phyloP scores from a whole-genome alignment of 805 yeast species.

The Zygotorulaspora florentina region DNA sequence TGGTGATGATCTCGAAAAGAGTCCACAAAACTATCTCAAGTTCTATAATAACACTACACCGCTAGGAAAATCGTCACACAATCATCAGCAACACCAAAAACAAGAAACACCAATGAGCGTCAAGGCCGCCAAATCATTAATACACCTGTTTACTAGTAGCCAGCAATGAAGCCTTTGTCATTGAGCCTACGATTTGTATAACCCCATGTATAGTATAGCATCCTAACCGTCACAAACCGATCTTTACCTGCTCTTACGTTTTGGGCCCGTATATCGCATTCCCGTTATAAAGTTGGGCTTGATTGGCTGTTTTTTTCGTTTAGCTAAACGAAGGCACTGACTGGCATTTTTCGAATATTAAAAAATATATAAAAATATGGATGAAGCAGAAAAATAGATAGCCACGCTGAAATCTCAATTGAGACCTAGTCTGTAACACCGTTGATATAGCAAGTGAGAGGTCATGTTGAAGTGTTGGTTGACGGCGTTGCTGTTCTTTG shows the following conservation, averaged over 20 bases:
- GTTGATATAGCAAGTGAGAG: not conserved
- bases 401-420: too few species aligned
- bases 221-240: not conserved
- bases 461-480: slow-evolving; percentile 24
- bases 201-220: not conserved
- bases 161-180: slow-evolving; percentile 4
- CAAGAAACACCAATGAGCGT: slow-evolving; percentile 35
- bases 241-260: too few species aligned
- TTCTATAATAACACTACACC: slow-evolving; percentile 13
- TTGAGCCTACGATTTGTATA: not conserved
- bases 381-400: not conserved
- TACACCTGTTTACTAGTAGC: slow-evolving; percentile 31
- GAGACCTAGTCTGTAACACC: too few species aligned
- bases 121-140: slow-evolving; percentile 35
- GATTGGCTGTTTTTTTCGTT: not conserved
- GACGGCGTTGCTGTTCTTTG: slow-evolving; percentile 16
- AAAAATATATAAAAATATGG: not conserved
- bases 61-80: slow-evolving; percentile 4
- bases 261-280: too few species aligned
- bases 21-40: slow-evolving; percentile 6
- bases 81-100: slow-evolving; percentile 3
- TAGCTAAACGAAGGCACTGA: not conserved
- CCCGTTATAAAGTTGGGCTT: too few species aligned
- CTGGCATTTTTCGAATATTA: not conserved
- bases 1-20: not conserved